Evolutionary conservation across 1,139 yeast species (phyloP).

Genomic region (Geotrichum candidum): DNA sequence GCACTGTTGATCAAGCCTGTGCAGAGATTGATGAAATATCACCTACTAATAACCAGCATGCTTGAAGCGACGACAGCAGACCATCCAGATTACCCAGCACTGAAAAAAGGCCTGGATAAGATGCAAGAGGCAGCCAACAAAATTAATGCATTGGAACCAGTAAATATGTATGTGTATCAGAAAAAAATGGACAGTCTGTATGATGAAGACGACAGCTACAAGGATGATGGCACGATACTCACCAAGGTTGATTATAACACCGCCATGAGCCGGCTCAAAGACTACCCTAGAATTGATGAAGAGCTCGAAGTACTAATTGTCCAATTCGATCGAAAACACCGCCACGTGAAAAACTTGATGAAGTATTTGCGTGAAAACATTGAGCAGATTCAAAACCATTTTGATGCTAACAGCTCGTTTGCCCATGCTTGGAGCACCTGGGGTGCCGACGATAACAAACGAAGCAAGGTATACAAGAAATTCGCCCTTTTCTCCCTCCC

Average conservation of each 20-base stretch:
- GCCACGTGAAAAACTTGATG: constrained; percentile 20
- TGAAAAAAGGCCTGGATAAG: constrained; percentile 28
- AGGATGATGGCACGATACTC: background rate
- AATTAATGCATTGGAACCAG: constrained; percentile 24
- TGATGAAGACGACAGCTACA: background rate
- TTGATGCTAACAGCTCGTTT: constrained; percentile 22
- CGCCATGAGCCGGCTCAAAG: constrained; percentile 17
- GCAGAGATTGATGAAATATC: constrained; percentile 39
- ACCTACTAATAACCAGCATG: constrained; percentile 32
- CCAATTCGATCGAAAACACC: constrained; percentile 20
- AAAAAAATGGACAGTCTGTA: background rate
- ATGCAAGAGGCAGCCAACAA: constrained; percentile 29
- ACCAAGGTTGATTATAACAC: constrained; percentile 7
- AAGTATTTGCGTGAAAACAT: constrained; percentile 22
- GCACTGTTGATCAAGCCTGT: constrained; percentile 40
- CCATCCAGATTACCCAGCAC: constrained; percentile 31
- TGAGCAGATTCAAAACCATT: constrained; percentile 22
- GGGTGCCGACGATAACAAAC: constrained; percentile 8
- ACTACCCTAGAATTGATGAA: constrained; percentile 22
- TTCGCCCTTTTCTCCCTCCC: constrained; percentile 26
- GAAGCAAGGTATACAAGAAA: constrained; percentile 3
- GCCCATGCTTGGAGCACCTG: constrained; percentile 26
- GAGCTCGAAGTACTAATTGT: constrained; percentile 21
- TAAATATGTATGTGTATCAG: background rate
- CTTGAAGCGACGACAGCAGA: constrained; percentile 27